Evolutionary conservation across 1,284 basidiomycete species (phyloP).

Genomic region (Ustilago xerochloae): DNA sequence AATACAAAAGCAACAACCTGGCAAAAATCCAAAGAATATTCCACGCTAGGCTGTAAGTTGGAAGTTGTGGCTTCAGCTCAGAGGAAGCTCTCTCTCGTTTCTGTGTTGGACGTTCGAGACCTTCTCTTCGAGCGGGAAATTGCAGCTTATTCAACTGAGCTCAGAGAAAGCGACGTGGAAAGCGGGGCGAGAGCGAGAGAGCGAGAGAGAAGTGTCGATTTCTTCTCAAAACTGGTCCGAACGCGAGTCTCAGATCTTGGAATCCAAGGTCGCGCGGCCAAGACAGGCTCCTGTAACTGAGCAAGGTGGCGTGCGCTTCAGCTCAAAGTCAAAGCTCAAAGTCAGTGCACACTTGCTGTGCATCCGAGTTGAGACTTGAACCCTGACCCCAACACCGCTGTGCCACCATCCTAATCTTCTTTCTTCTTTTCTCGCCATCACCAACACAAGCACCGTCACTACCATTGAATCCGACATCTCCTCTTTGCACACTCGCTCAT

Average conservation of each 20-base stretch:
- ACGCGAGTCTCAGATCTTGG: background rate
- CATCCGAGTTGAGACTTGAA: constrained; percentile 5
- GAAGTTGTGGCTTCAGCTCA: constrained; percentile 3
- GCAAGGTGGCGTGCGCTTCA: constrained; percentile 2
- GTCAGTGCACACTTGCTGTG: constrained; percentile 1
- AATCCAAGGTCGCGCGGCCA: constrained; percentile 22
- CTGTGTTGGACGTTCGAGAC: no score
- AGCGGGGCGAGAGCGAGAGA: background rate
- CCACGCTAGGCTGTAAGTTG: background rate
- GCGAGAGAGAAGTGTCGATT: background rate
- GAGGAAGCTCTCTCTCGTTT: no score
- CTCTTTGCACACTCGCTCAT: background rate
- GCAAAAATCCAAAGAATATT: background rate
- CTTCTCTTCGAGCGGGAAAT: no score
- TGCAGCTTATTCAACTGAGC: constrained; percentile 6
- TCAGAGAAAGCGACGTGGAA: constrained; percentile 28
- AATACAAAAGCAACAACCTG: background rate
- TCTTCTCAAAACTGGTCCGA: constrained; percentile 39
- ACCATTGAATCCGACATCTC: background rate
- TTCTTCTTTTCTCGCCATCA: background rate
- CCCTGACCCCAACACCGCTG: constrained; percentile 9
- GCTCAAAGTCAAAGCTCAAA: background rate
- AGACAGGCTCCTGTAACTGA: background rate
- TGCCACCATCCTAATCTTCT: constrained; percentile 3
- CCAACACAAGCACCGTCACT: background rate